These are phyloP conservation scores for Starmerella apis DNA, from an alignment of 805 yeast species.

Conservation along the genomic window DNA sequence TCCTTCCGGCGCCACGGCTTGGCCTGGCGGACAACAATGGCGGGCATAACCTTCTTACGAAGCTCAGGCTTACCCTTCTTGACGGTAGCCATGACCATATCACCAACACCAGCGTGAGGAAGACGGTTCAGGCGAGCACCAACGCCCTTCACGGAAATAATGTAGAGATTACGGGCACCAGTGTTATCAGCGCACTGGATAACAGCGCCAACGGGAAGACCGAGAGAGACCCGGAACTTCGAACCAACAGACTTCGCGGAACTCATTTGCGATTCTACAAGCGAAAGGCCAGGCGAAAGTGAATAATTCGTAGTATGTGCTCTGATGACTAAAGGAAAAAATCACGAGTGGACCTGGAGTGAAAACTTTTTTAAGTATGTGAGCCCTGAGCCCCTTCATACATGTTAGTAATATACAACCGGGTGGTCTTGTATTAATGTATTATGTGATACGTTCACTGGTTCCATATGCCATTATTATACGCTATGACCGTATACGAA, in stretches of 20 bases:
- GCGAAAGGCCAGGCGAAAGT: constrained; percentile 8
- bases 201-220: constrained; percentile 99
- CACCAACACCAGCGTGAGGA: constrained; percentile 99
- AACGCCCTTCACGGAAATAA: constrained; percentile 96
- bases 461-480: too few relatives aligned
- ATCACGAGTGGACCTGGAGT: constrained; percentile 1
- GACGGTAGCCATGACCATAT: constrained; percentile 74
- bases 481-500: too few relatives aligned
- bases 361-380: background rate
- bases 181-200: constrained; percentile 99
- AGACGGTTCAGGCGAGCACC: constrained; percentile 99
- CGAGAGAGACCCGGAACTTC: constrained; percentile 99
- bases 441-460: too few relatives aligned
- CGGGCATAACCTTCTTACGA: constrained; percentile 99
- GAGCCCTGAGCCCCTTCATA: constrained; percentile 5
- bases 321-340: constrained; percentile 1
- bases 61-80: constrained; percentile 99
- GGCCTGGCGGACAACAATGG: constrained; percentile 97
- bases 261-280: constrained; percentile 22
- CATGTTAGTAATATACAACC: background rate
- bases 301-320: constrained; percentile 9
- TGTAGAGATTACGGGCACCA: constrained; percentile 99
- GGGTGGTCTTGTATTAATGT: background rate
- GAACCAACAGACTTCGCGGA: constrained; percentile 44
- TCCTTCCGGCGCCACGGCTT: constrained; percentile 99